A percentile compares a stretch with the other conserved stretches of the same genome.
phyloP scores from a whole-genome alignment of 148 eudicot species.

The Silene uniflora region DNA sequence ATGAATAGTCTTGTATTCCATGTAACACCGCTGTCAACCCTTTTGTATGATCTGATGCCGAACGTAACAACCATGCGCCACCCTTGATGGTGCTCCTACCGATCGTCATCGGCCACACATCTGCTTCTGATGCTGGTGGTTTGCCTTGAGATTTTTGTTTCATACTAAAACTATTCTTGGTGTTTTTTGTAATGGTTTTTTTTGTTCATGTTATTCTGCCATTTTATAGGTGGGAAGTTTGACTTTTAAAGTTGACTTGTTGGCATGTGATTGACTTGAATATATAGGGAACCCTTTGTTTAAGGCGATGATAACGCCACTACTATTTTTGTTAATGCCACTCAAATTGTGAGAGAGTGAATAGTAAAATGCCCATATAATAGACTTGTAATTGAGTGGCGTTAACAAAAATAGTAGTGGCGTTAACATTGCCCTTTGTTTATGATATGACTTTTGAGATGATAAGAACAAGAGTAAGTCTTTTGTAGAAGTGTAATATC shows the following conservation, averaged over 20 bases:
- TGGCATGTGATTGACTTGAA: not conserved
- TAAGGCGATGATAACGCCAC: too few species aligned
- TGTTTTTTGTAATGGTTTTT: not conserved
- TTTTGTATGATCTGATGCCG: not conserved
- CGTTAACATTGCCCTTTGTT: too few species aligned
- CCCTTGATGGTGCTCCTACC: not conserved
- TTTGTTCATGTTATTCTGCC: not conserved
- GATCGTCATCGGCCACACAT: not conserved
- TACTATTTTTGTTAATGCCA: too few species aligned
- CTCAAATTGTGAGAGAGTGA: too few species aligned
- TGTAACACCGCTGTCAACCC: not conserved
- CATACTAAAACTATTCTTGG: not conserved
- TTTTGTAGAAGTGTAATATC: too few species aligned
- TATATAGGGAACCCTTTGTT: too few species aligned
- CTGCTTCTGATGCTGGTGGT: not conserved
- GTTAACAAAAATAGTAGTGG: too few species aligned
- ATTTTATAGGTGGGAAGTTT: not conserved
- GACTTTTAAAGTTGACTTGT: not conserved
- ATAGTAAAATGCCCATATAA: too few species aligned
- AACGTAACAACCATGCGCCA: not conserved
- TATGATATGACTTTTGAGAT: too few species aligned
- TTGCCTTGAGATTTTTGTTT: not conserved
- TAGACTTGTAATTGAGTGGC: too few species aligned
- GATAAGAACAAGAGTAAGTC: too few species aligned
- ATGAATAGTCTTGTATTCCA: not conserved